phyloP scores from a whole-genome alignment of 2,329 filamentous ascomycete species.

The Penicillium sp. region DNA sequence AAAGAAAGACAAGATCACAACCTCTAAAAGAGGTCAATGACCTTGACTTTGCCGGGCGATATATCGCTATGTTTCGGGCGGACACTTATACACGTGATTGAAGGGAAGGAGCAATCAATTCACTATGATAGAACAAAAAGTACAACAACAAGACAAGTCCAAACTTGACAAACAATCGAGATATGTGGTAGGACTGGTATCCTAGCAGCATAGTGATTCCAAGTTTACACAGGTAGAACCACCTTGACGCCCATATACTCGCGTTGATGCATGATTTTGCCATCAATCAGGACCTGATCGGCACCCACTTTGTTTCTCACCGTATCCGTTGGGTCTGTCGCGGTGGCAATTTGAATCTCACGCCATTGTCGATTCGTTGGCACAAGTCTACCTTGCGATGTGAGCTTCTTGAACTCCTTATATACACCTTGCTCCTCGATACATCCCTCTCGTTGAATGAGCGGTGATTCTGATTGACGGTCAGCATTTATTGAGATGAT shows the following conservation, averaged over 20 bases:
- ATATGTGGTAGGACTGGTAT: not conserved
- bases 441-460: constrained; percentile 46
- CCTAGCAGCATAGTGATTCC: not conserved
- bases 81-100: too few relatives aligned
- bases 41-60: too few relatives aligned
- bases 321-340: constrained; percentile 22
- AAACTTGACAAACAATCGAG: not conserved
- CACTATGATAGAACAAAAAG: too few relatives aligned
- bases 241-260: constrained; percentile 4
- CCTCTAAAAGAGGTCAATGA: too few relatives aligned
- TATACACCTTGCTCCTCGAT: constrained; percentile 47
- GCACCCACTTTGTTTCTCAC: not conserved
- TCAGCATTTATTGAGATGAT: not conserved
- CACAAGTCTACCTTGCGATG: constrained; percentile 41
- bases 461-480: constrained; percentile 29
- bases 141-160: too few relatives aligned
- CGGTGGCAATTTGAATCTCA: constrained; percentile 51
- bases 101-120: too few relatives aligned
- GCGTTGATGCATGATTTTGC: constrained; percentile 2
- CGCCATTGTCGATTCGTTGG: constrained; percentile 51
- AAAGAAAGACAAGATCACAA: too few relatives aligned
- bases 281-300: not conserved
- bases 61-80: too few relatives aligned
- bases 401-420: constrained; percentile 48
- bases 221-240: not conserved